These are phyloP conservation scores for Tricholoma saponaceum DNA, from an alignment of 768 basidiomycete species.

Conservation along the genomic window DNA sequence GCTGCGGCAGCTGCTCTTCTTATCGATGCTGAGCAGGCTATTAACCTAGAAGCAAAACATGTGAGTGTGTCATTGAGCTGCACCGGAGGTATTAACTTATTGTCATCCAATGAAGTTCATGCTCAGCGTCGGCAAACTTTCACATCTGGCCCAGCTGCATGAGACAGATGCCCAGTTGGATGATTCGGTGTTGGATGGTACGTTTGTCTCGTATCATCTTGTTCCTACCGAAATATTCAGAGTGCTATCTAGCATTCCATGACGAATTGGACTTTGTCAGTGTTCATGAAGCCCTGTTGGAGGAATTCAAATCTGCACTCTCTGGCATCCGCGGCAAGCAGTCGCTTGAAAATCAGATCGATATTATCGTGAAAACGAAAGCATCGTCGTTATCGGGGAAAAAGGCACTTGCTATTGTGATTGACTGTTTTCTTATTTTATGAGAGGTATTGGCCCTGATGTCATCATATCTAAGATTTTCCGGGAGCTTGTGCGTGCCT, in stretches of 20 bases:
- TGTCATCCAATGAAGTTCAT: constrained; percentile 53
- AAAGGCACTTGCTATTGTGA: constrained; percentile 50
- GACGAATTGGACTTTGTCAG: constrained; percentile 84
- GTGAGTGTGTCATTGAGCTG: constrained; percentile 39
- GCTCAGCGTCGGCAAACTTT: constrained; percentile 87
- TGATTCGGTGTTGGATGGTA: constrained; percentile 55
- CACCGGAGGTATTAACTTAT: neutral
- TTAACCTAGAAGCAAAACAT: constrained; percentile 68
- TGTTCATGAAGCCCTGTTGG: constrained; percentile 68
- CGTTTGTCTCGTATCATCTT: constrained; percentile 8
- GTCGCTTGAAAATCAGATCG: constrained; percentile 65
- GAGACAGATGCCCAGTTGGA: constrained; percentile 45
- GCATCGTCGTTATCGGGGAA: constrained; percentile 43
- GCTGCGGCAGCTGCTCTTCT: constrained; percentile 63
- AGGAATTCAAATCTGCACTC: constrained; percentile 54
- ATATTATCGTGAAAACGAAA: constrained; percentile 53
- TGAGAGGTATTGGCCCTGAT: constrained; percentile 19
- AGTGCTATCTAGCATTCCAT: constrained; percentile 62
- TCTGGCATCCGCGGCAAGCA: constrained; percentile 51
- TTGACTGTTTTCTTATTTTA: constrained; percentile 7
- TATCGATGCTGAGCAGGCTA: constrained; percentile 52
- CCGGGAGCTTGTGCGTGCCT: constrained; percentile 58
- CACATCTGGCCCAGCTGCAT: constrained; percentile 76
- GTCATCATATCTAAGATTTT: constrained; percentile 42
- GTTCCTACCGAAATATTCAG: constrained; percentile 3